These are phyloP conservation scores for Venturia oleaginea DNA, from an alignment of 2,329 filamentous ascomycete species.

Conservation along the genomic window DNA sequence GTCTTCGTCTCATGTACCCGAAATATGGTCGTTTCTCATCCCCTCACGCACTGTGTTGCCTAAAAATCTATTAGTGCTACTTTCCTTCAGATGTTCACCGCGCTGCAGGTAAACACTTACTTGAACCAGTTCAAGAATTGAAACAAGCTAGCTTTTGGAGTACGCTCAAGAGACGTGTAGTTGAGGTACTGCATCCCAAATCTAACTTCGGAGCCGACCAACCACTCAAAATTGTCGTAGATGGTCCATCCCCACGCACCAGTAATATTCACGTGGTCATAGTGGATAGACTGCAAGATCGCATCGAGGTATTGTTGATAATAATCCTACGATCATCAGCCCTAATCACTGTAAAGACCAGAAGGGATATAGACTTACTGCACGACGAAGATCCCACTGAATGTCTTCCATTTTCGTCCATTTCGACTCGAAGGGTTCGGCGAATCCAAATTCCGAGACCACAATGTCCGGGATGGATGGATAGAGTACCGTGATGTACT, in stretches of 20 bases:
- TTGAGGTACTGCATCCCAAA: conserved; percentile 38
- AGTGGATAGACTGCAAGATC: conserved; percentile 28
- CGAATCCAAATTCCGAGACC: conserved; percentile 34
- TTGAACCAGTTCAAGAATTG: conserved; percentile 36
- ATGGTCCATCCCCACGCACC: conserved; percentile 35
- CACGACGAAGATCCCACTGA: conserved; percentile 32
- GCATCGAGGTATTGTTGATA: conserved; percentile 34
- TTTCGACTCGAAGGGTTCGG: conserved; percentile 32
- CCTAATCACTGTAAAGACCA: no score
- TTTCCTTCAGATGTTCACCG: not conserved
- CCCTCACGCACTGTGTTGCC: not conserved
- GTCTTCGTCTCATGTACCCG: no score
- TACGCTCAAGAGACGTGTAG: conserved; percentile 31
- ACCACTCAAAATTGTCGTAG: conserved; percentile 35
- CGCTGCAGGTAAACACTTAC: not conserved
- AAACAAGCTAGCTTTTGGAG: conserved; percentile 34
- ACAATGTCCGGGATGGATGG: conserved; percentile 33
- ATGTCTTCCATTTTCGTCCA: conserved; percentile 24
- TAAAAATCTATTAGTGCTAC: not conserved
- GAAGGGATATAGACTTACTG: conserved; percentile 11
- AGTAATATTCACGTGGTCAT: conserved; percentile 33
- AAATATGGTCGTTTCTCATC: no score
- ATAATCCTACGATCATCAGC: conserved; percentile 24
- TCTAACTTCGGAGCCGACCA: conserved; percentile 26
- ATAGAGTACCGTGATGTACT: conserved; percentile 35